Evolutionary conservation across 2,329 filamentous ascomycete species (phyloP), one percentile per base, ranked within the genome.

Genomic region (Arthrobotrys conoides): DNA sequence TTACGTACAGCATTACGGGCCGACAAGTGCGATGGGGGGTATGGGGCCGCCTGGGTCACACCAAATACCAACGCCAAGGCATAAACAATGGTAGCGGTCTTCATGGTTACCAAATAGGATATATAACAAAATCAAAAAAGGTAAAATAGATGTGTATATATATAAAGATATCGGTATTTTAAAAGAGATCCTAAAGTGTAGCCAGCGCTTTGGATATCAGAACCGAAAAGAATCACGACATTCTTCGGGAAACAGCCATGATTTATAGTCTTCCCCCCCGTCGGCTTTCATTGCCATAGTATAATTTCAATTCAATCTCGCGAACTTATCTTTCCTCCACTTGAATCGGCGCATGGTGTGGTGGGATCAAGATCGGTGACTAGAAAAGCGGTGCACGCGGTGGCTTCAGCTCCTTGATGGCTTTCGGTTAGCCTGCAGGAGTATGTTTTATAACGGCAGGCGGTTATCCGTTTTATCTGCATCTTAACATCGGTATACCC

Each of bases 11-110:
- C 59, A 16, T 2, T 55, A 14, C 73, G 59, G 6, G 61, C 49
- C 22, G 63, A 10, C 16, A 71, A 41, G 4, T 77, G 73, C 8
- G 59, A 18, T 65, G 65, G 72, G 46, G 61, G 65, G 53, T 67
- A 53, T 24, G 73, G 73, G 33, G 67, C 73, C 33, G 73, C 73
- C 51, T 77, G 73, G 18, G 67, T 59, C 36, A 68, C 73, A 36
- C 73, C 67, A 55, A 77, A 61, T 18, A 49, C 73, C 38, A 77
- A 46, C 14, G 67, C 73, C 38, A 77, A 63, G 12, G 61, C 41
- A 33, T 68, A 77, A 36, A 77, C 20, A 63, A 77, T 44, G 51
- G 73, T 61, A 71, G 48, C 12, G 27, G 73, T 63, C 51, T 77
- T 71, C 73, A 77, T 77, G 22, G 16, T 61, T 36, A n/a, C 57